Evolutionary conservation across 1,284 basidiomycete species (phyloP).

Genomic region (Kalmanozyma brasiliensis): DNA sequence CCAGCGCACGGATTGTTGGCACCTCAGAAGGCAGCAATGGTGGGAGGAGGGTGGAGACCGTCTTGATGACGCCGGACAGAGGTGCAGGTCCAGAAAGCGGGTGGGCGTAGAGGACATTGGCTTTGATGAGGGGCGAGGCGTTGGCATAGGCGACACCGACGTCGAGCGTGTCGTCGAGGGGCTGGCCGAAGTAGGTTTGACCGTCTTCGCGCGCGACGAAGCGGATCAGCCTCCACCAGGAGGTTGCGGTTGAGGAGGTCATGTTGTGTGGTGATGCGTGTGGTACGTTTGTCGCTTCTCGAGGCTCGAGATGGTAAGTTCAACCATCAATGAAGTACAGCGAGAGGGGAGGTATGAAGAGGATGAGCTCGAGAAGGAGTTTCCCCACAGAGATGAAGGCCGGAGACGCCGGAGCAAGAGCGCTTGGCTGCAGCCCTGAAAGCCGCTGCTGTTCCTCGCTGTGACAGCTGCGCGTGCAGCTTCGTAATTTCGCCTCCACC

Average conservation of each 20-base stretch:
- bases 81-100: constrained; percentile 14
- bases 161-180: constrained; percentile 38
- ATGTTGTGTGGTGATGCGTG: too few relatives aligned
- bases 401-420: neutral
- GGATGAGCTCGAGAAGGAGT: neutral
- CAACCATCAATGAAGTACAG: neutral
- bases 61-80: constrained; percentile 34
- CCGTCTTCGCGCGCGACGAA: constrained; percentile 57
- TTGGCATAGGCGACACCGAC: constrained; percentile 44
- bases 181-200: constrained; percentile 50
- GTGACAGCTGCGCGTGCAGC: too few relatives aligned
- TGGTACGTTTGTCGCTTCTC: neutral
- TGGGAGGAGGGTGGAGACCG: constrained; percentile 42
- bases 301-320: too few relatives aligned
- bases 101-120: constrained; percentile 31
- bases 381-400: constrained; percentile 2
- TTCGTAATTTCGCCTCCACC: constrained; percentile 22
- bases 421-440: constrained; percentile 1
- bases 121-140: constrained; percentile 9
- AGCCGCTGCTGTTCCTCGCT: too few relatives aligned
- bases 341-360: neutral
- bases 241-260: constrained; percentile 4
- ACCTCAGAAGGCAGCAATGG: constrained; percentile 31
- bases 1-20: constrained; percentile 34
- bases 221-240: constrained; percentile 55